These are phyloP conservation scores for Suhomyces yuchorum DNA, from an alignment of 1,139 yeast genomes.

Conservation along the genomic window DNA sequence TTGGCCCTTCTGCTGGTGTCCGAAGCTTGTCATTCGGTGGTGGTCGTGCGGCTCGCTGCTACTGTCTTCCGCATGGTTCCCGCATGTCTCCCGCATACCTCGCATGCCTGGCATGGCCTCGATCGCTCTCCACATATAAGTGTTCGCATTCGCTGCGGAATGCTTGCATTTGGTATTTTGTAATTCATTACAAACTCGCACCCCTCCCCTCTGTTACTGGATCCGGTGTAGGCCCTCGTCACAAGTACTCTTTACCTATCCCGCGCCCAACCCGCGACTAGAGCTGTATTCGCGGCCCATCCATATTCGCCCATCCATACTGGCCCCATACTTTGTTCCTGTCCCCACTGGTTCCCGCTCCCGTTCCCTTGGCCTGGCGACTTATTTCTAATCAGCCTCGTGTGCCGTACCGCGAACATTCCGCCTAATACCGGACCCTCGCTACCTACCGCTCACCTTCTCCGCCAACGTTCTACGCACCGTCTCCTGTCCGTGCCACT, in stretches of 20 bases:
- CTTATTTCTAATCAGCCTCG: too few relatives aligned
- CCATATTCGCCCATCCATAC: too few relatives aligned
- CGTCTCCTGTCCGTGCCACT: not conserved
- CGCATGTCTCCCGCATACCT: too few relatives aligned
- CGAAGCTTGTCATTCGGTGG: not conserved
- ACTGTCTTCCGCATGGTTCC: not conserved
- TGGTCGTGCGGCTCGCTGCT: not conserved
- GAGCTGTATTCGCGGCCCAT: too few relatives aligned
- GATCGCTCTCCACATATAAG: not conserved
- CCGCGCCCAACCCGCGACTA: too few relatives aligned
- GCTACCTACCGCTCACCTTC: not conserved
- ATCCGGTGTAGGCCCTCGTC: not conserved
- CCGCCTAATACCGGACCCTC: not conserved
- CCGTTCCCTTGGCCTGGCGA: too few relatives aligned
- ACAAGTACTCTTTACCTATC: too few relatives aligned
- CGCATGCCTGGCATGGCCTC: not conserved
- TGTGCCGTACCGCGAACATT: too few relatives aligned
- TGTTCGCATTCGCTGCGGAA: not conserved
- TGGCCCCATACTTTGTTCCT: too few relatives aligned
- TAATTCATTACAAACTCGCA: not conserved
- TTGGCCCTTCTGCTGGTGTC: not conserved
- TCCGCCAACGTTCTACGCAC: not conserved
- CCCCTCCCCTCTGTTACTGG: not conserved
- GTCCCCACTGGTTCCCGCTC: too few relatives aligned
- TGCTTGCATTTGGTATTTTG: not conserved